Evolutionary conservation across 2,329 filamentous ascomycete species (phyloP), one percentile per base, ranked within the genome.

Genomic region (Hawksworthiomyces lignivorus): DNA sequence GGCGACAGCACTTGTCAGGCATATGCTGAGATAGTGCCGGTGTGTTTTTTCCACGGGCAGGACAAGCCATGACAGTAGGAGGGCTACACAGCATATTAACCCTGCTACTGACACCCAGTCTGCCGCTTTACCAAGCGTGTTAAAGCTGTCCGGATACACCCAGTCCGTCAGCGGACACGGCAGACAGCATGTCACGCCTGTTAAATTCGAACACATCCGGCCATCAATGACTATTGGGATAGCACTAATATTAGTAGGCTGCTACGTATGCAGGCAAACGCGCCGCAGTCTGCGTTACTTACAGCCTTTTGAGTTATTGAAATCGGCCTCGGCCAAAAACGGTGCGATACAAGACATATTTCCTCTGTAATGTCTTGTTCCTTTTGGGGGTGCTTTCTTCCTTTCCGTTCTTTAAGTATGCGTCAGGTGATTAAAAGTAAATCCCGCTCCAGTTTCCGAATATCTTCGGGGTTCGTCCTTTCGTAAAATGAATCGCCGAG

Each of bases 1-100:
- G 31, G 83, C 66, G 30, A 90, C 78, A 5, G 78, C 85, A 33
- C 85, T 62, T 5, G 86, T 84, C 39, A 97, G 69, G 59, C 87
- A 92, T 50, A 96, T 83, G 57, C 86, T 96, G 28, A 98, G 70
- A 56, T 97, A 97, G 61, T 98, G 92, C 40, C 89, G 80, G 56
- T 87, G 80, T 7, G 92, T 96, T 67, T 87, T 90, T 54, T 94
- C 87, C 19, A 87, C 78, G 0, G 92, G 89, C 18, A 98, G 69
- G 12, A 83, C 70, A 4, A 78, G 67, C 72, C 88, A 97, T 6
- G 87, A 94, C 6, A 86, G 39, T 14, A 97, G 67, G 43, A 97
- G 68, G 56, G 92, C 90, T 14, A 80, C 56, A 47, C 84, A 83
- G 52, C 84, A 79, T 36, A 82, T 63, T 31, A 88, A 72, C 41